Base-by-base conservation (phyloP, 139 green algal species). In the Micractinium conductrix region DNA sequence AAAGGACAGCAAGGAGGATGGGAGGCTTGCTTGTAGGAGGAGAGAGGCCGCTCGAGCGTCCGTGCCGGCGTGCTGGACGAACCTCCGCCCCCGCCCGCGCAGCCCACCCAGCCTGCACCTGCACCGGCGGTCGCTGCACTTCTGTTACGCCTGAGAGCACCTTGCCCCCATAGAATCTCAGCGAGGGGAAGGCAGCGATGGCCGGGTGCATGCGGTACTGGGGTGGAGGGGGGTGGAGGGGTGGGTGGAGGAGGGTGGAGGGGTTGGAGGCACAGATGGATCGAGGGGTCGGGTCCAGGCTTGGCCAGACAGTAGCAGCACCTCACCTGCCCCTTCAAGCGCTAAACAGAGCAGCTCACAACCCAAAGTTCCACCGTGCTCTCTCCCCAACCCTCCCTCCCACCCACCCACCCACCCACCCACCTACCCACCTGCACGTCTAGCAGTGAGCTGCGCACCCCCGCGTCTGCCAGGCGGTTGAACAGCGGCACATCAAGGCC, bases 151-250 rank as follows among this genome's bases (percentile, higher is more conserved):
- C 88, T 1, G 87, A 89, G 24, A 72, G 88, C 58, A 94, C 63
- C 33, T n/a, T 84, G 65, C 89, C 89, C 17, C 67, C 44, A 72
- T 97, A 96, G 84, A 97, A 97, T 2, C 72, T 45, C 6, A 42
- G 8, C 0, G 91, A 92, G 28, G 89, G 85, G n/a, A 93, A 94
- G 33, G 48, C 81, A 3, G 89, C 88, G 44, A 98, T 95, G 26
- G 69, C 76, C 7, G 95, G 95, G 81, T 98, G 94, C 95, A 98
- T 98, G 48, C 95, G 90, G 88, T 99, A 99, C 90, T 99, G 96
- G 17, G 87, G 96, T 5, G 5, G 58, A 4, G 48, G 14, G 12
- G 48, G 48, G 48, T 10, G 12, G 12, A 58, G 48, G 48, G 48
- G 48, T 58, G 48, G 48, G 48, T 22, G 48, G 48, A 14, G 48